Conservation (phyloP, 352 stramenopile species). For the Stramenopiles sp. region DNA sequence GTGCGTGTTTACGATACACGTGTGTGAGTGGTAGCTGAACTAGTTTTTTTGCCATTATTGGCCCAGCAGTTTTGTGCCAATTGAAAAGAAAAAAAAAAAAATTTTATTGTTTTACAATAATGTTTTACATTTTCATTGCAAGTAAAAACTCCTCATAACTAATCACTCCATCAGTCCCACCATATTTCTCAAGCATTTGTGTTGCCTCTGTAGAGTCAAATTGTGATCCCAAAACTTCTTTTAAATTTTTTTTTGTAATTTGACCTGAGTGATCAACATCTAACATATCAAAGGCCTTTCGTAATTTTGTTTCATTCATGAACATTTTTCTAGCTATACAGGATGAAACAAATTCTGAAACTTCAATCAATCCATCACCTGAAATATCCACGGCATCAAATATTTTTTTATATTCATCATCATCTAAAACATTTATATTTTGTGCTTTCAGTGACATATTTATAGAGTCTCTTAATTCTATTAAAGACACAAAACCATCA, state of each 20-base stretch:
- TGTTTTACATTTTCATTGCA: no score
- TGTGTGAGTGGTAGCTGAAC: no score
- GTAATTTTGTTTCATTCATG: constrained; percentile 13
- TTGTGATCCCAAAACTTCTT: constrained; percentile 42
- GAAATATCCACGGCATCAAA: constrained; percentile 83
- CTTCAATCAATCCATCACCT: constrained; percentile 52
- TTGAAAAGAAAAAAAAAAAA: no score
- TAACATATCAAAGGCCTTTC: constrained; percentile 18
- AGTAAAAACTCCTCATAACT: constrained; percentile 57
- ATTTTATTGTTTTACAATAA: no score
- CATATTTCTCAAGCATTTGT: constrained; percentile 45
- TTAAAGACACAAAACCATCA: constrained; percentile 10
- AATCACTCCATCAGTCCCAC: constrained; percentile 33
- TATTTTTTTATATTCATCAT: constrained; percentile 33
- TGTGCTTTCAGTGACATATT: background rate
- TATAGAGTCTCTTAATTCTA: no score
- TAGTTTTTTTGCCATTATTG: no score
- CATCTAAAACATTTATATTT: constrained; percentile 41
- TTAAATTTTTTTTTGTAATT: constrained; percentile 47
- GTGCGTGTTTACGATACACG: no score
- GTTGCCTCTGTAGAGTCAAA: constrained; percentile 40
- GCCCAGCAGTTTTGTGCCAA: no score
- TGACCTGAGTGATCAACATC: constrained; percentile 46
- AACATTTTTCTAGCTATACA: constrained; percentile 41
- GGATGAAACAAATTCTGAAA: constrained; percentile 60